Conservation (phyloP, 192 early-diverging fungal genomes). For the Linnemannia elongata region DNA sequence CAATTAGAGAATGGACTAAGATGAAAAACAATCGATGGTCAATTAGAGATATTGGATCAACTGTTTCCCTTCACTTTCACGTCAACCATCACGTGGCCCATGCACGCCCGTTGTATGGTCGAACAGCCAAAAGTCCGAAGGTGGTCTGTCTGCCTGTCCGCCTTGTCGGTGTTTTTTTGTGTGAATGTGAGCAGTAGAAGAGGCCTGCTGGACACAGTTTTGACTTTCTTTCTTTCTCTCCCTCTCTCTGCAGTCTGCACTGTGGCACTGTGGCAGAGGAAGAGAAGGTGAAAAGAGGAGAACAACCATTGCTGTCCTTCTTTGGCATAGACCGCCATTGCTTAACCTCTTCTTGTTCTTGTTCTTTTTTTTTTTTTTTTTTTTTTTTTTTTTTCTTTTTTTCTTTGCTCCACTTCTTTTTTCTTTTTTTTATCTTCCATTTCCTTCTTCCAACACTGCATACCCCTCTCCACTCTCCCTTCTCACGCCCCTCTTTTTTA, state of each 20-base stretch:
- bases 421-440: background rate
- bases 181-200: background rate
- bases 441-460: background rate
- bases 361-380: background rate
- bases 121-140: background rate
- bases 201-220: constrained; percentile 5
- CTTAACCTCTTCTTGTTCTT: background rate
- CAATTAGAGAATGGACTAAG: background rate
- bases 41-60: background rate
- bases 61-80: background rate
- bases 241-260: too few relatives aligned
- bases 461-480: background rate
- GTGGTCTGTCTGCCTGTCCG: background rate
- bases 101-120: background rate
- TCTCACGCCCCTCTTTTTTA: background rate
- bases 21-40: background rate
- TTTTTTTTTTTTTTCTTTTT: constrained; percentile 15
- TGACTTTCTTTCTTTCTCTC: too few relatives aligned
- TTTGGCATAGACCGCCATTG: background rate
- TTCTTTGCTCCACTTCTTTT: background rate
- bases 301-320: background rate
- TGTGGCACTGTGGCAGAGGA: background rate
- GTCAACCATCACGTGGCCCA: constrained; percentile 21
- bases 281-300: background rate
- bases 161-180: background rate